Evolutionary conservation across 1,284 basidiomycete genomes (phyloP), one percentile per base, ranked within the genome.

Genomic region (Malassezia restricta): DNA sequence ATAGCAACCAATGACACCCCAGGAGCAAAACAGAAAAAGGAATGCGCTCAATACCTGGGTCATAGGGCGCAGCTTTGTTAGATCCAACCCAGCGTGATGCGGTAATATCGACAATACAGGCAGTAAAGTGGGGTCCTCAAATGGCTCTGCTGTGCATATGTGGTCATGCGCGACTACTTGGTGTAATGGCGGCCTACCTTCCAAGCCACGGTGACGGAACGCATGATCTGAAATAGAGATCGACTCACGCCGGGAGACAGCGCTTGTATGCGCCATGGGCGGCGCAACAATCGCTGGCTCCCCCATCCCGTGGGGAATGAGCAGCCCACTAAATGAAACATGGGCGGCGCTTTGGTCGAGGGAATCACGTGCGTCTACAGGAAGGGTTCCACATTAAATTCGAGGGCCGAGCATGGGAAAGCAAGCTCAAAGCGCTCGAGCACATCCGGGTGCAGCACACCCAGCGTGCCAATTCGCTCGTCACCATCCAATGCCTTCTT

Each of bases 401-500:
- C 94, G 55, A 99, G 77, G 8, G 84, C 84, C 14, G 90, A 94
- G 75, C 90, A 95, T n/a, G 92, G 94, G 76, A 87, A 91, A 43
- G 81, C 81, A 61, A 98, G 60, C 33, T 55, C 50, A 42, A 67
- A 72, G 45, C 61, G 62, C 4, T 50, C 44, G 12, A 71, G 47
- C 38, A 72, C 69, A 6, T 63, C 54, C 8, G 69, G 69, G 47
- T 72, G 69, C 11, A 72, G 40, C 3, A 48, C 49, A 20, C 49
- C 49, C 1, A 57, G 40, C 20, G 51, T 52, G 29, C 50, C 52
- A 30, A 54, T 17, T 20, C 43, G 27, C 12, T 24, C 20, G 29
- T 54, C 52, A 12, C 40, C 15, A 8, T 32, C n/a, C n/a, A 48
- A 43, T 12, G 56, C 32, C 6, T 30, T 28, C 7, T 32, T n/a